Evolutionary conservation across 257 asterid genomes (phyloP), one percentile per base, ranked within the genome.

Genomic region (Nicotiana sylvestris): DNA sequence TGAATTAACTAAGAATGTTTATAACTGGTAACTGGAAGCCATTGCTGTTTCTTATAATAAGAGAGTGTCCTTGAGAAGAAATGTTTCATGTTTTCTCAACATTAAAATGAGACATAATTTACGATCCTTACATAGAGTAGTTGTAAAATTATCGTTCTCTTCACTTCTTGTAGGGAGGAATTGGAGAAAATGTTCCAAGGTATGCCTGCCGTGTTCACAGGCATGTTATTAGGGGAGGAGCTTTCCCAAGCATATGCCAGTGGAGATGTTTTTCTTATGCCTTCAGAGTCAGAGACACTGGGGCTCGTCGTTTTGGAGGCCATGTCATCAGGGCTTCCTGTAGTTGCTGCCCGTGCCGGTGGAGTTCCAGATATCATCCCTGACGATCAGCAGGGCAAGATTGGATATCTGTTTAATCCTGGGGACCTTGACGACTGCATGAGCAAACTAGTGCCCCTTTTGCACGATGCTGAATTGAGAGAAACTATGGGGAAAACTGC

Each of bases 241-340:
- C 98, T 95, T 9, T 95, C 99, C 27, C 94, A 92, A 81, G 99
- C 99, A 16, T 95, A 95, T 27, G 97, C 99, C 53, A 94, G 99
- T 30, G 98, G 99, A 18, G 99, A 95, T 77, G 93, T 94, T 53
- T 95, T 95, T 60, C 72, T 94, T 13, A 95, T 91, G 97, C 99
- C 99, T 65, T 95, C 99, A 18, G 99, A 95, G 81, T 95, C 99
- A 0, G 99, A 95, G 86, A 95, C 99, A 5, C 92, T 95, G 2
- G 99, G 99, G 0, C 96, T 91, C 0, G 99, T 95, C 0, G 98
- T 95, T 5, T 81, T 96, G 81, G 99, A 96, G 83, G 99, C 99
- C 74, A 94, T 94, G 99, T 93, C 99, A 3, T 96, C 99, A 0
- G 98, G 98, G 18, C 92, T 96, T 49, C 97, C 99, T 0, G 99